Evolutionary conservation across 352 stramenopile genomes (phyloP), one percentile per base, ranked within the genome.

Genomic region (Thraustochytrium sp.): DNA sequence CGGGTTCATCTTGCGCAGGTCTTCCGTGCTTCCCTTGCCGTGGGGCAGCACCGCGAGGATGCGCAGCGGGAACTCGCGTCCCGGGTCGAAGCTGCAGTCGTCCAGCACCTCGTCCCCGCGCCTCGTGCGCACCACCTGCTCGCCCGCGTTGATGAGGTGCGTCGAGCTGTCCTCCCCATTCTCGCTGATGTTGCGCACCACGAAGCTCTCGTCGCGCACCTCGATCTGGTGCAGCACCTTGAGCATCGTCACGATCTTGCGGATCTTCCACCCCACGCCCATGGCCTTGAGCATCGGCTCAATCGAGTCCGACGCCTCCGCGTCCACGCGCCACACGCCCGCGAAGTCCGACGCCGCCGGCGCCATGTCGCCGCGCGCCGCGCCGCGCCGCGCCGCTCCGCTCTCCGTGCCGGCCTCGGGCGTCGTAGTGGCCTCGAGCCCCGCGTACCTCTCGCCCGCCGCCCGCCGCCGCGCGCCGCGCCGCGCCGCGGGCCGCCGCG

Each of bases 221-320:
- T 80, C 48, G 51, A 80, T 80, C 21, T 80, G 31, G 44, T 80
- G 68, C 11, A 64, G n/a, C 31, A 80, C 68, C 68, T 80, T 80
- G 48, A 80, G 53, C 48, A 80, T 46, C 46, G 37, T 80, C 26
- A 80, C 68, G 44, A 80, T 80, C 68, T 80, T 80, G 48, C 68
- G 68, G 23, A 80, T 80, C 21, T 64, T 61, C 68, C 68, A 80
- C 23, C 53, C 68, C 13, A 80, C 68, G 42, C 68, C 68, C 68
- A 80, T 80, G 68, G 44, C 68, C 31, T 80, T 80, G 51, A 80
- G 68, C 68, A 80, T 80, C 1, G 68, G 68, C 16, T 80, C 68
- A 4, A 80, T 80, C 26, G 68, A 80, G 68, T 80, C 59, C 59
- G 59, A 72, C 13, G 40, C 40, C 42, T 72, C 59, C 11, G 9